Percentiles rank a stretch among this genome's conserved stretches.
These are phyloP conservation scores for Jamesozyma piceae DNA, from an alignment of 805 yeast genomes.

Conservation along the genomic window DNA sequence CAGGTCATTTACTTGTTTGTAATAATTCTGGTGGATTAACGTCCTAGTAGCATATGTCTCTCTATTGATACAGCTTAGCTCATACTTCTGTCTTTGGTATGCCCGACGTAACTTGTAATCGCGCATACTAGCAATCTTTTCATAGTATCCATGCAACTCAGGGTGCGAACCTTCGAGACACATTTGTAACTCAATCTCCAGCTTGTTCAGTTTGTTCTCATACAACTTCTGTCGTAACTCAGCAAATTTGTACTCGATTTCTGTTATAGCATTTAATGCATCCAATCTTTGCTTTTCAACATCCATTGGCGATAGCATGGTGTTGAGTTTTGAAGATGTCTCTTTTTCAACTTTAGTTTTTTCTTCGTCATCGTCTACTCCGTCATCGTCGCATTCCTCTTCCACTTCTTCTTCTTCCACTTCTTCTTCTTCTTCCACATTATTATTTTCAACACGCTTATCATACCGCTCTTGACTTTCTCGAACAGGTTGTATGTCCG, in stretches of 20 bases:
- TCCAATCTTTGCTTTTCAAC: constrained; percentile 21
- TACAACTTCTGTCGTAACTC: constrained; percentile 72
- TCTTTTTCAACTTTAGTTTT: constrained; percentile 9
- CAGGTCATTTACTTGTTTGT: constrained; percentile 56
- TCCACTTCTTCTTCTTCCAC: constrained; percentile 1
- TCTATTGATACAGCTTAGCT: constrained; percentile 63
- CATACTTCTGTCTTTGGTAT: constrained; percentile 47
- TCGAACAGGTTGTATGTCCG: too few relatives aligned
- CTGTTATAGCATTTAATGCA: constrained; percentile 53
- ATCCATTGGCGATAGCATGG: constrained; percentile 12
- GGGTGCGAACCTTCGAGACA: constrained; percentile 90
- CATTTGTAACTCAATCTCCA: constrained; percentile 76
- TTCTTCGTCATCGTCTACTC: constrained; percentile 6
- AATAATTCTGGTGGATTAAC: constrained; percentile 73
- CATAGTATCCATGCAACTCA: constrained; percentile 64
- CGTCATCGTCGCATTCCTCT: constrained; percentile 8
- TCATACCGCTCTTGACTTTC: too few relatives aligned
- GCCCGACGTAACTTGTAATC: constrained; percentile 56
- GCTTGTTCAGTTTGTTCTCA: constrained; percentile 67
- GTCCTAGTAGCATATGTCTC: constrained; percentile 76
- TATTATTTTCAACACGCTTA: too few relatives aligned
- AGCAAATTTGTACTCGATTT: constrained; percentile 82
- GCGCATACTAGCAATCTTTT: constrained; percentile 61
- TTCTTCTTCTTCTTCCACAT: constrained; percentile 15
- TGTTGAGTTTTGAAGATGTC: neutral